Evolutionary conservation across 345 rosid genomes (phyloP), one percentile per base, ranked within the genome.

Genomic region (Corchorus capsularis): DNA sequence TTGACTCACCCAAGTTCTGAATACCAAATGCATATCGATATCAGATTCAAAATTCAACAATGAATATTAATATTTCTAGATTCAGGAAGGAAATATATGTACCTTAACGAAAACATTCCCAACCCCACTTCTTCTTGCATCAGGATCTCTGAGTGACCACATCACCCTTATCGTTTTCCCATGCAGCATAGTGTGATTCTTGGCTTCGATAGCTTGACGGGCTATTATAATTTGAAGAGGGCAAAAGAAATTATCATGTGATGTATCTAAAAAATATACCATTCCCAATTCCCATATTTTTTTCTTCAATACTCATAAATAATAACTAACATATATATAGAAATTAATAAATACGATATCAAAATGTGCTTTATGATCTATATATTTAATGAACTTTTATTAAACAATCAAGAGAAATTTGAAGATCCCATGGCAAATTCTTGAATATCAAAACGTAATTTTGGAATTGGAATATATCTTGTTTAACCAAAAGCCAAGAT

Each of bases 21-120:
- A 35, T 6, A 66, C 37, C 66, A 75, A 53, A 77, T 66, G 17
- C 45, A 75, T 7, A 50, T 63, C 13, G 67, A 13, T 63, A 14
- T 63, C 13, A 71, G 11, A 54, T 55, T 56, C 22, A 73, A 16
- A 35, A 69, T 46, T 22, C 41, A 4, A 63, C 13, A 32, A 39
- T 3, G 43, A 32, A 34, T 10, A 8, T 39, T 39, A 39, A 39
- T 3, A 39, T 6, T 3, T 3, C 43, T 39, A 39, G 0, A 3
- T 39, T 3, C 5, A 56, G 37, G 14, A 47, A 55, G 27, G 35
- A 20, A 73, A 54, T 35, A 12, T 55, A 60, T 7, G 37, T 63
- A 93, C 96, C 96, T 93, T 93, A 27, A 93, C 88, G 72, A 88
- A 93, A 37, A 93, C 82, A 80, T 93, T 91, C 63, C 93, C 96